These are phyloP conservation scores for Amauroascus verrucosus DNA, from an alignment of 2,329 filamentous ascomycete species.

Conservation along the genomic window DNA sequence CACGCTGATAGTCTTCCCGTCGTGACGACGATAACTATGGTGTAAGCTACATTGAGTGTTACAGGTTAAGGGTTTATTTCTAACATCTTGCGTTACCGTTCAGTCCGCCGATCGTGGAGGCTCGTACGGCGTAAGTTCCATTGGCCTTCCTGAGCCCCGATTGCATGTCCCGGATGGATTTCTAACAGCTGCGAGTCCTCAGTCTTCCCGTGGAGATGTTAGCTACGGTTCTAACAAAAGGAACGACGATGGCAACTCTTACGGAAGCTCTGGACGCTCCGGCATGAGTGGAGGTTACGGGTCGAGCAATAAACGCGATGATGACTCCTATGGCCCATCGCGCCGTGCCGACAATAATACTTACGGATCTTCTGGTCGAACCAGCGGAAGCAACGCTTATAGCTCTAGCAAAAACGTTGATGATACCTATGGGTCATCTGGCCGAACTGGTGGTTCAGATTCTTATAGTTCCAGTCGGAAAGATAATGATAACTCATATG, in stretches of 20 bases:
- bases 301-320: background rate
- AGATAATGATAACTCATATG: background rate
- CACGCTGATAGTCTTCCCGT: background rate
- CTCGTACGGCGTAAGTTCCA: slow-evolving; percentile 10
- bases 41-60: background rate
- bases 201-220: slow-evolving; percentile 4
- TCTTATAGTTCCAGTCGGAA: background rate
- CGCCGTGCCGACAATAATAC: background rate
- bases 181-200: background rate
- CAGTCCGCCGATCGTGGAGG: slow-evolving; percentile 6
- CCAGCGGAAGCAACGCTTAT: background rate
- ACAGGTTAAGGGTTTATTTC: background rate
- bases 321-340: background rate
- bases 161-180: background rate
- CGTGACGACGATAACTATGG: background rate
- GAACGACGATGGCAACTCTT: slow-evolving; percentile 1
- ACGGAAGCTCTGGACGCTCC: slow-evolving; percentile 1
- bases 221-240: slow-evolving; percentile 9
- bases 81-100: background rate
- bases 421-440: background rate
- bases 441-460: background rate
- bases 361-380: slow-evolving; percentile 5
- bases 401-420: background rate
- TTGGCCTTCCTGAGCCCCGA: background rate
- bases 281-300: background rate